Base-by-base conservation (phyloP, 1,284 basidiomycete species). In the Lentinus polychrous region DNA sequence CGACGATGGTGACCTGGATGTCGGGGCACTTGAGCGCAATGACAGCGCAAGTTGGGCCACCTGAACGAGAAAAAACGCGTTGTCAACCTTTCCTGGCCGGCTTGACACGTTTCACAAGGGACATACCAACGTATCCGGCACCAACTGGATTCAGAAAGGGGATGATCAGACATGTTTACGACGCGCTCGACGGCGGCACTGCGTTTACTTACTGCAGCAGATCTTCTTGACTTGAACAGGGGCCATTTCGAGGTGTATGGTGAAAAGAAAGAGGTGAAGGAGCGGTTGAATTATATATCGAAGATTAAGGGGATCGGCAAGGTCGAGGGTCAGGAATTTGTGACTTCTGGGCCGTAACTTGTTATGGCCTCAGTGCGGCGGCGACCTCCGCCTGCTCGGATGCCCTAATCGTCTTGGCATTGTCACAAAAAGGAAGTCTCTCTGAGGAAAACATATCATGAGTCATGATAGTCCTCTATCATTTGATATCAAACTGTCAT, bases 1-100 rank as follows among this genome's bases (percentile, higher is more conserved):
- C 95, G 63, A 98, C 95, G 62, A 99, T 99, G 62, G 91, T 98
- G 65, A 98, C 95, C 50, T 75, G 74, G 73, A 98, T 91, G 66
- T 96, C 80, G 46, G 95, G 94, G 71, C 94, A 95, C 67, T 90
- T 93, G 63, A 90, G 76, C n/a, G 91, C 92, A 57, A 96, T 91
- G 60, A 97, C 91, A 38, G 94, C 88, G 68, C 94, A 97, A 38
- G 94, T 97, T 32, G 91, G 91, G 41, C 92, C 91, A 66, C 90
- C 90, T 91, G 56, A 24, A 52, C 33, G 27, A 44, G 51, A 24
- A 39, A 35, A 23, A 46, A 37, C 14, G 18, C 35, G 17, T 40
- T 34, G 43, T 48, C 24, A 18, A 10, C 24, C 44, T 22, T 34
- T 42, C 40, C 36, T 15, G 31, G 46, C 22, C 15, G 45, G 11